phyloP scores from a whole-genome alignment of 2,329 filamentous ascomycete species.

The Apiospora koreana region DNA sequence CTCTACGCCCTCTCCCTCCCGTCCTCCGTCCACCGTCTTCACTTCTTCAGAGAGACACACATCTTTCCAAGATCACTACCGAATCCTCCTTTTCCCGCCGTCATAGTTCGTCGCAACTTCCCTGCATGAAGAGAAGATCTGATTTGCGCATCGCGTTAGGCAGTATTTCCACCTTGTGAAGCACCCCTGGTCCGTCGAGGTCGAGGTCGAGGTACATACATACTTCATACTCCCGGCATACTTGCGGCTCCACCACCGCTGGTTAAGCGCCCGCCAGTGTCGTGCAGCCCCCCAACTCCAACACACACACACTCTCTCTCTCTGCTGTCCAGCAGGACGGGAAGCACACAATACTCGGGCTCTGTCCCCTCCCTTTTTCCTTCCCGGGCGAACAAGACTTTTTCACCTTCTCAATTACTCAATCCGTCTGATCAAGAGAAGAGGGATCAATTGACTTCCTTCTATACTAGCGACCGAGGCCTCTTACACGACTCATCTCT shows the following conservation, averaged over 20 bases:
- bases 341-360: slow-evolving; percentile 8
- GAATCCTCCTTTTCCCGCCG: neutral
- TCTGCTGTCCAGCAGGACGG: neutral
- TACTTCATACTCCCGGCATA: neutral
- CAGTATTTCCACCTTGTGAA: slow-evolving; percentile 1
- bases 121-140: too few species aligned
- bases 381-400: neutral
- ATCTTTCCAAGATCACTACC: neutral
- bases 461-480: neutral
- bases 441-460: neutral
- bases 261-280: neutral
- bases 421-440: neutral
- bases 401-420: neutral
- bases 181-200: neutral
- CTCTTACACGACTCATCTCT: neutral
- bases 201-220: neutral
- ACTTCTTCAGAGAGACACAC: neutral
- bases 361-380: neutral
- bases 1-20: neutral
- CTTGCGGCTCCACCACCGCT: neutral
- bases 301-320: neutral
- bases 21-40: too few species aligned
- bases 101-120: neutral
- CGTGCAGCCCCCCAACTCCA: slow-evolving; percentile 3
- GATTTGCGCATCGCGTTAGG: slow-evolving; percentile 1